These are phyloP conservation scores for Fomitopsis serialis DNA, from an alignment of 768 basidiomycete species.

Conservation along the genomic window DNA sequence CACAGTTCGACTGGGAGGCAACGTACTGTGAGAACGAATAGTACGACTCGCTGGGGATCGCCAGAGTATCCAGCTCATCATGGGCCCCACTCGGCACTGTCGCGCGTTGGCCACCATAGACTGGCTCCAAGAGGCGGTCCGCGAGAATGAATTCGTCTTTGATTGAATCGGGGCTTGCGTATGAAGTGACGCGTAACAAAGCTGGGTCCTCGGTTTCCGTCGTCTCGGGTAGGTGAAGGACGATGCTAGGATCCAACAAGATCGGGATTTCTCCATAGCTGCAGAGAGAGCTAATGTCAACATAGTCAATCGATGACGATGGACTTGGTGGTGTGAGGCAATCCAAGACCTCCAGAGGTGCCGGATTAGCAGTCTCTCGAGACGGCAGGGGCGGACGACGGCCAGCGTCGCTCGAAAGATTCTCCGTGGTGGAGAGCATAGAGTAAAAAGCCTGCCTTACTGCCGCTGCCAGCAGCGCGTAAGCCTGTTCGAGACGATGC, in stretches of 20 bases:
- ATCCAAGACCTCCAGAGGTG: constrained; percentile 17
- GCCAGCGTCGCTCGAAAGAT: too few relatives aligned
- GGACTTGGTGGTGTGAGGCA: constrained; percentile 18
- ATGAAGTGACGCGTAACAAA: too few relatives aligned
- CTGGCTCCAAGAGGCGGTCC: too few relatives aligned
- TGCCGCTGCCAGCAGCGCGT: too few relatives aligned
- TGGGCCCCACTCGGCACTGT: background rate
- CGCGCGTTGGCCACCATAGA: too few relatives aligned
- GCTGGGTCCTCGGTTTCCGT: background rate
- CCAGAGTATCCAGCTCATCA: background rate
- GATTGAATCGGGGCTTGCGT: too few relatives aligned
- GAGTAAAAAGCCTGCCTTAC: background rate
- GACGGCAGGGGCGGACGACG: too few relatives aligned
- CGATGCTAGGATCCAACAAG: constrained; percentile 11
- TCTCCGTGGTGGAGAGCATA: background rate
- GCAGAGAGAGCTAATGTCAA: constrained; percentile 13
- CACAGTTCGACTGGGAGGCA: background rate
- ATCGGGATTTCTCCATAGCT: constrained; percentile 24
- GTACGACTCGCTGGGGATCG: background rate
- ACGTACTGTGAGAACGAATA: background rate
- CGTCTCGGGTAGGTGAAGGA: background rate
- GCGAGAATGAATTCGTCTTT: too few relatives aligned
- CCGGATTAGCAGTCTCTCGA: background rate
- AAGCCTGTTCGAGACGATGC: too few relatives aligned
- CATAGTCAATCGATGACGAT: constrained; percentile 13